These are phyloP conservation scores for Dysphania ambrosioides DNA, from an alignment of 148 eudicot genomes.

Conservation along the genomic window DNA sequence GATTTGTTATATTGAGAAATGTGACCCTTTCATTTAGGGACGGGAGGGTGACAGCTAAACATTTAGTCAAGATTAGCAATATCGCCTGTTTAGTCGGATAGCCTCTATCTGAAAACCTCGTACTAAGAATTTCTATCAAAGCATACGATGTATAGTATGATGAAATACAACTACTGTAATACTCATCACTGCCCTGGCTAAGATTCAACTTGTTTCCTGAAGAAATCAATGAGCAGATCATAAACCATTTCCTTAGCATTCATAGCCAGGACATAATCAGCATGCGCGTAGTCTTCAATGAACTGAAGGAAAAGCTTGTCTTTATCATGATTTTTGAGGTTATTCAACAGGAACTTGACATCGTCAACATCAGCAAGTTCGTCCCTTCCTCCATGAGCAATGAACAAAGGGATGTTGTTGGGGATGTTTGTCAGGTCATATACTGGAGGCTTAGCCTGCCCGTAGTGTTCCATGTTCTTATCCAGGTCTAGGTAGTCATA, in stretches of 20 bases:
- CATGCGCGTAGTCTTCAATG: constrained; percentile 51
- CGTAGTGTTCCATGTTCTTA: constrained; percentile 45
- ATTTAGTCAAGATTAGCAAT: too few species aligned
- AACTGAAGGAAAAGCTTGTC: constrained; percentile 52
- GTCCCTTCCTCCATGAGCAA: constrained; percentile 57
- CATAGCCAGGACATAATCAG: constrained; percentile 54
- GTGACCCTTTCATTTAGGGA: too few species aligned
- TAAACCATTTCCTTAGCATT: constrained; percentile 58
- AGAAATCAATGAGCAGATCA: constrained; percentile 52
- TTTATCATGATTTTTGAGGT: constrained; percentile 40
- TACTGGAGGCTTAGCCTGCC: constrained; percentile 43
- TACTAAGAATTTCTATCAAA: not conserved
- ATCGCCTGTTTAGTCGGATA: too few species aligned
- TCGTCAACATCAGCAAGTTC: constrained; percentile 53
- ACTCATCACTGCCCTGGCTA: not conserved
- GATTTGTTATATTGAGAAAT: too few species aligned
- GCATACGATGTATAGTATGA: not conserved
- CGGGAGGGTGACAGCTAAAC: too few species aligned
- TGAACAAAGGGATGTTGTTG: constrained; percentile 46
- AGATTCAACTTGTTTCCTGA: constrained; percentile 31
- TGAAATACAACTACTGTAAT: not conserved
- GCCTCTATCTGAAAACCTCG: too few species aligned
- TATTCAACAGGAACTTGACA: constrained; percentile 43
- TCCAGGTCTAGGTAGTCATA: constrained; percentile 39
- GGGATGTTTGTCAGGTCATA: constrained; percentile 51